Evolutionary conservation across 2,329 filamentous ascomycete genomes (phyloP).

Genomic region (Coleophoma eucalyptorum): DNA sequence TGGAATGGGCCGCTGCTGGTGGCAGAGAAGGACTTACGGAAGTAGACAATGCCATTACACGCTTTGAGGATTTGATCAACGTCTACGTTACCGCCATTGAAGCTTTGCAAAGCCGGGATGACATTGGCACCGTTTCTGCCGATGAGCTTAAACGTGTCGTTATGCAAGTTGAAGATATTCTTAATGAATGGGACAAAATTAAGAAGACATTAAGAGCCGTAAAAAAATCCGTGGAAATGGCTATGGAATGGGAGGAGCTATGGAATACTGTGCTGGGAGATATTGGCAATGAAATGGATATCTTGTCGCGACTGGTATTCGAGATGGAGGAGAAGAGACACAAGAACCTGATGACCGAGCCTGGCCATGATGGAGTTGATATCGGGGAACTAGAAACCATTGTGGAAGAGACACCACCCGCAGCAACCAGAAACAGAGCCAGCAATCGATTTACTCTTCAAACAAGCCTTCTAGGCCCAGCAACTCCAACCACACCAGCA

Average conservation of each 20-base stretch:
- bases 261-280: constrained; percentile 93
- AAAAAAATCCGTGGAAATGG: constrained; percentile 89
- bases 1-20: constrained; percentile 91
- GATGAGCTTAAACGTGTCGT: constrained; percentile 74
- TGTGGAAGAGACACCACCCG: constrained; percentile 75
- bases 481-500: constrained; percentile 52
- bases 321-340: constrained; percentile 98
- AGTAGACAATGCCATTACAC: constrained; percentile 69
- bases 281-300: constrained; percentile 84
- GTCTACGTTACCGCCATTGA: constrained; percentile 95
- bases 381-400: constrained; percentile 91
- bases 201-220: constrained; percentile 72
- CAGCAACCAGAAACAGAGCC: constrained; percentile 44
- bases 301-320: constrained; percentile 77
- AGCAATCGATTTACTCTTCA: constrained; percentile 68
- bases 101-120: constrained; percentile 73
- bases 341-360: constrained; percentile 63
- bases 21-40: constrained; percentile 77
- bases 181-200: constrained; percentile 81
- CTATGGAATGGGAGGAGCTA: constrained; percentile 98
- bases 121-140: constrained; percentile 68
- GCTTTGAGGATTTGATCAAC: constrained; percentile 86
- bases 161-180: constrained; percentile 82
- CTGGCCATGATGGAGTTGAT: constrained; percentile 63
- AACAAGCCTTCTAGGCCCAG: constrained; percentile 57